These are phyloP conservation scores for Magnolia sinica DNA, from an alignment of 164 flowering plant genomes.

Conservation along the genomic window DNA sequence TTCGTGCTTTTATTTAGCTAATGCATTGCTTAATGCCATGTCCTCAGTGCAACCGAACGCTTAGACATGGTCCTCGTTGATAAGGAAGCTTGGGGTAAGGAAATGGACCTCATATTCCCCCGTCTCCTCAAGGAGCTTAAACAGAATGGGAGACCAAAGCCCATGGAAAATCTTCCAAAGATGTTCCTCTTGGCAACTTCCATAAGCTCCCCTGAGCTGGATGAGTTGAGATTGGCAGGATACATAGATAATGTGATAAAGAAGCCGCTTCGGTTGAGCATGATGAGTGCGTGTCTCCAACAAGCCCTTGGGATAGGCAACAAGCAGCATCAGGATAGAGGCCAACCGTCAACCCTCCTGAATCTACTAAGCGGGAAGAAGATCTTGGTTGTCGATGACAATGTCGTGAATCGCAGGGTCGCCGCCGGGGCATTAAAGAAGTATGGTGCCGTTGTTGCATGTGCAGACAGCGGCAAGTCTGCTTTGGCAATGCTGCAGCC, in stretches of 20 bases:
- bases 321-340: conserved; percentile 33
- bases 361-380: conserved; percentile 52
- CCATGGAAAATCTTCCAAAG: conserved; percentile 32
- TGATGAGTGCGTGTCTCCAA: conserved; percentile 47
- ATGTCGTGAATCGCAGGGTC: conserved; percentile 72
- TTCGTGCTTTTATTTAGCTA: conserved; percentile 7
- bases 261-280: conserved; percentile 74
- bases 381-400: conserved; percentile 92
- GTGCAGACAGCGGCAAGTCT: conserved; percentile 70
- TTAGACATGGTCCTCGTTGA: conserved; percentile 66
- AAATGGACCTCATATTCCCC: conserved; percentile 22
- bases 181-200: conserved; percentile 54
- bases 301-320: conserved; percentile 47
- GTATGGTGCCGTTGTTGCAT: conserved; percentile 76
- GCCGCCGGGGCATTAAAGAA: conserved; percentile 85
- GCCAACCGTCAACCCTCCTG: conserved; percentile 40
- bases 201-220: conserved; percentile 30
- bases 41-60: conserved; percentile 31
- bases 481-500: conserved; percentile 68
- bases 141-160: conserved; percentile 19
- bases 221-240: conserved; percentile 46
- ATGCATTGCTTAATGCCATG: conserved; percentile 7
- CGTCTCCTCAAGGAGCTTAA: conserved; percentile 26
- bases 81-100: conserved; percentile 56
- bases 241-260: conserved; percentile 50